Evolutionary conservation across 1,284 basidiomycete species (phyloP), one percentile per base, ranked within the genome.

Genomic region (Ustilago lituana): DNA sequence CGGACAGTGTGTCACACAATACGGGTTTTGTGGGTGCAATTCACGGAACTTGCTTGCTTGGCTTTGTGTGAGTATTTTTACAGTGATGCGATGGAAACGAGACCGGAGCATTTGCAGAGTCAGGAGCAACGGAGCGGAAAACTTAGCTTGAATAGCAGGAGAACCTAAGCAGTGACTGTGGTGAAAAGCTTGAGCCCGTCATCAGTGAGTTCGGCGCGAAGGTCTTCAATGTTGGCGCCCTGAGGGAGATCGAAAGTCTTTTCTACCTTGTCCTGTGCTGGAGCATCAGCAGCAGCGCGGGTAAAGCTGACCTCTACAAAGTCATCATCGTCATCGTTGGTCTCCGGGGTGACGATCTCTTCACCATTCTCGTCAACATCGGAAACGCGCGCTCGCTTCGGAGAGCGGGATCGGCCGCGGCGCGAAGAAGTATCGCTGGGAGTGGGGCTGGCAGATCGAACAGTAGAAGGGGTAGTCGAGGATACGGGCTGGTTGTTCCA

Each of bases 331-430:
- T 46, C 43, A 5, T 45, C 36, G 35, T 62, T 45, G 17, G 49
- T 19, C 2, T 64, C 66, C 12, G 61, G 61, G 0, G 23, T 32
- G n/a, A 60, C 55, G 17, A 72, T 72, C 55, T 72, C 68, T 33
- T 72, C 48, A 38, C 68, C 68, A 56, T 72, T 72, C 48, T 66
- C 68, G 44, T 72, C 68, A 5, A 72, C 68, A 31, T 72, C 68
- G 7, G 63, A 67, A 27, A 72, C 68, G 12, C 68, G 58, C 5
- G 68, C 68, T 17, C 68, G 63, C 52, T 72, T 72, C 48, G 68
- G 63, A 20, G 68, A 72, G 39, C 59, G 63, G n/a, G 61, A 65
- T 35, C 63, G 55, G 14, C 63, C 63, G 22, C 58, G 56, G 22
- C 44, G 62, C 19, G 66, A 69, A 19, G 50, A 55, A 12, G 32